A percentile compares a stretch with the other conserved stretches of the same genome.
These are phyloP conservation scores for Globomyces pollinis-pini DNA, from an alignment of 192 early-diverging fungal species.

Conservation along the genomic window DNA sequence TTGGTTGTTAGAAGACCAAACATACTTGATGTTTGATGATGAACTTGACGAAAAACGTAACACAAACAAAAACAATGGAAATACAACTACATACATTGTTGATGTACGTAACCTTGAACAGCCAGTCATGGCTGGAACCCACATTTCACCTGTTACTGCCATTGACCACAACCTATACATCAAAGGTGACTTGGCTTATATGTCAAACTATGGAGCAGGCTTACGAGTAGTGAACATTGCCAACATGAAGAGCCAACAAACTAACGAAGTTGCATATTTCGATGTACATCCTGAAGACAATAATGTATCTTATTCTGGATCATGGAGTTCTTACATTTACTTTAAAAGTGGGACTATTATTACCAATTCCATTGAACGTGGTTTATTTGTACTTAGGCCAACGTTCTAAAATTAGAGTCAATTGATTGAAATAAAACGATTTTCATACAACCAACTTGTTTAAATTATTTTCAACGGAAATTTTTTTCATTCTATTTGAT, in stretches of 20 bases:
- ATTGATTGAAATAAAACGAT: too few species aligned
- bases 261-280: constrained; percentile 1
- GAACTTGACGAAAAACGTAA: neutral
- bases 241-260: neutral
- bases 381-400: too few species aligned
- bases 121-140: neutral
- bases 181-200: neutral
- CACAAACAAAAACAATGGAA: neutral
- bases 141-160: neutral
- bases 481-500: too few species aligned
- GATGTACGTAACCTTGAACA: constrained; percentile 1
- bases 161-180: constrained; percentile 10
- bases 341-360: too few species aligned
- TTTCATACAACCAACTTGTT: too few species aligned
- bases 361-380: too few species aligned
- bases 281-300: constrained; percentile 10
- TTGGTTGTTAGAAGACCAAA: neutral
- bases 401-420: too few species aligned
- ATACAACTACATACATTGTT: constrained; percentile 5
- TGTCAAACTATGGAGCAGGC: constrained; percentile 1
- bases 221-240: neutral
- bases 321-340: too few species aligned
- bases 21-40: constrained; percentile 3
- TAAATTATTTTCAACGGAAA: too few species aligned
- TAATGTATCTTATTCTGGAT: too few species aligned